Percentiles rank a stretch among this genome's conserved stretches.
Evolutionary conservation across 2,329 filamentous ascomycete species (phyloP).

Genomic region (Aspergillus fijiensis): DNA sequence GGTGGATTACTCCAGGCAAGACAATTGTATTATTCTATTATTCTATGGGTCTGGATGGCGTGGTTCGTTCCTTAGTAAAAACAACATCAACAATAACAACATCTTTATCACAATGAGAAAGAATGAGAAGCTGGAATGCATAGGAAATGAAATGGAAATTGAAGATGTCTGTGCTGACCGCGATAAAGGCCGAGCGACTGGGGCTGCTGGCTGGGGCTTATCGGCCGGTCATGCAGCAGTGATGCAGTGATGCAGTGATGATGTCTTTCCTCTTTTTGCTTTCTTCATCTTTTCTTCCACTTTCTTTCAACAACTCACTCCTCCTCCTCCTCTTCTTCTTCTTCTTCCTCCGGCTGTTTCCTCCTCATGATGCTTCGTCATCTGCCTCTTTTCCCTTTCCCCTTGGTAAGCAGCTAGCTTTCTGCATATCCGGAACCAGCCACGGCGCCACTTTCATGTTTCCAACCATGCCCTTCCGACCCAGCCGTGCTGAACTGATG

Average conservation of each 20-base stretch:
- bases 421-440: constrained; percentile 10
- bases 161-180: no score
- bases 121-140: no score
- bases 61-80: no score
- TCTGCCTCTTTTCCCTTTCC: constrained; percentile 1
- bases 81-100: no score
- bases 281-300: constrained; percentile 8
- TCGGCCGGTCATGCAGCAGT: no score
- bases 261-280: background rate
- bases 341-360: no score
- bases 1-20: background rate
- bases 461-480: constrained; percentile 18
- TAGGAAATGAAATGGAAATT: no score
- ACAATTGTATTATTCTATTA: no score
- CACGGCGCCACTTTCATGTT: constrained; percentile 5
- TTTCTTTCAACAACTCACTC: background rate
- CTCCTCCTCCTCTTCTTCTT: no score
- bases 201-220: no score
- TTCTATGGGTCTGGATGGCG: no score
- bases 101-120: no score
- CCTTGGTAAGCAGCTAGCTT: background rate
- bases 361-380: background rate
- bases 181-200: background rate
- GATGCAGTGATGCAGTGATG: constrained; percentile 10
- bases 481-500: constrained; percentile 15